Evolutionary conservation across 2,329 filamentous ascomycete species (phyloP).

Genomic region (Bipolaris gigantea): DNA sequence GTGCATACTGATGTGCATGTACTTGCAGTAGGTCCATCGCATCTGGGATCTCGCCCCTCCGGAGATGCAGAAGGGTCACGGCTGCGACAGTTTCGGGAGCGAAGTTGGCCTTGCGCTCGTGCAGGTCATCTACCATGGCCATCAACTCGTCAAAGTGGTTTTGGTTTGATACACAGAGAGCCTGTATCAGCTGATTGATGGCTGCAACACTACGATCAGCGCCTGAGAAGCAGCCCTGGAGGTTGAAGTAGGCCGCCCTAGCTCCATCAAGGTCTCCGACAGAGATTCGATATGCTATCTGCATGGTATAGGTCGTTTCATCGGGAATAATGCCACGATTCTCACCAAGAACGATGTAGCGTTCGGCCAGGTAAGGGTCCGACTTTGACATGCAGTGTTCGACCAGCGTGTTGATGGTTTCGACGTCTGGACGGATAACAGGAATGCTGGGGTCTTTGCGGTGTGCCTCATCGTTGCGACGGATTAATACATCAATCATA

Average conservation of each 20-base stretch:
- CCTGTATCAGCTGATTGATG: constrained; percentile 72
- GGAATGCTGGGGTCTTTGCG: constrained; percentile 27
- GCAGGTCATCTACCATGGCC: constrained; percentile 71
- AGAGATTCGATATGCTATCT: constrained; percentile 75
- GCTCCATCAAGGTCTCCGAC: constrained; percentile 73
- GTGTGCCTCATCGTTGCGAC: constrained; percentile 52
- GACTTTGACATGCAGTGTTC: constrained; percentile 69
- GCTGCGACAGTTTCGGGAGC: constrained; percentile 74
- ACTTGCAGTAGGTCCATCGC: constrained; percentile 80
- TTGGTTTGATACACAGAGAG: constrained; percentile 63
- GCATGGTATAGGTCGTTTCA: constrained; percentile 69
- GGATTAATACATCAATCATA: constrained; percentile 70
- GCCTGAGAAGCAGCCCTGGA: constrained; percentile 60
- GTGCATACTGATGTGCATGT: constrained; percentile 70
- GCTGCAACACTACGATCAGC: constrained; percentile 63
- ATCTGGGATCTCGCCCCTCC: constrained; percentile 75
- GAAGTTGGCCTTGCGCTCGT: constrained; percentile 68
- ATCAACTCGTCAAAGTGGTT: constrained; percentile 72
- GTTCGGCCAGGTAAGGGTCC: constrained; percentile 72
- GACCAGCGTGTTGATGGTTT: constrained; percentile 77
- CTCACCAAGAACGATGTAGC: constrained; percentile 68
- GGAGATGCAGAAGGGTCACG: constrained; percentile 73
- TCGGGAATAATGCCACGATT: constrained; percentile 69
- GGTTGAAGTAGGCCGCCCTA: constrained; percentile 63
- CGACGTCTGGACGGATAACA: constrained; percentile 61